Base-by-base conservation (phyloP, 2,329 filamentous ascomycete genomes). In the Purpureocillium takamizusanense region DNA sequence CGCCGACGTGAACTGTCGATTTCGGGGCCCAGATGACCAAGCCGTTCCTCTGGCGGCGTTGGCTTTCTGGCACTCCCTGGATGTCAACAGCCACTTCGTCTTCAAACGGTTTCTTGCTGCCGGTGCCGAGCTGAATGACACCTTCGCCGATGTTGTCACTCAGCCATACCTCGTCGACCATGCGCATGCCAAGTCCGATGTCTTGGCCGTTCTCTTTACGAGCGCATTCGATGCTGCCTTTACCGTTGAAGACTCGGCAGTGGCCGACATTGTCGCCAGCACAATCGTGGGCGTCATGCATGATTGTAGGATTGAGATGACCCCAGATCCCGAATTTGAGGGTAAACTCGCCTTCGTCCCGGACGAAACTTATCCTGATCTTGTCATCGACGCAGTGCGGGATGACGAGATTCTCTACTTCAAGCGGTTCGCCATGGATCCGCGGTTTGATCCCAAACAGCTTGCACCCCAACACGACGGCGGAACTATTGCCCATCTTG, bases 401-500 rank as follows among this genome's bases (percentile, higher is more conserved):
- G 44, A 55, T 13, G 43, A 47, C 17, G 46, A 53, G 35, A 33
- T 38, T 5, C 29, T 46, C 4, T 43, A 51, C 14, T 38, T 61
- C 11, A 39, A 50, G 16, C 53, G 59, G 2, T 46, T 61, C 2
- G 42, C 43, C 2, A 40, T 43, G 9, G 57, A 62, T 38, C 45
- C 50, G 1, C 50, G 56, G 7, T 62, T 61, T 21, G 38, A 59
- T n/a, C 48, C 51, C 3, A 50, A 59, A 16, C 33, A 37, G 3
- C 48, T 47, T 7, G 36, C 39, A 7, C 39, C 43, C 2, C 23
- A 39, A 6, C 36, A 37, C 3, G 32, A n/a, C 14, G 37, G 41
- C 8, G 54, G 53, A 1, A 57, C 52, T 1, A 48, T 61, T 33
- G 47, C 57, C n/a, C 59, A 62, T 28, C 46, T 51, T 23, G 58